These are phyloP conservation scores for Kodamaea nitidulidarum DNA, from an alignment of 805 yeast species.

Conservation along the genomic window DNA sequence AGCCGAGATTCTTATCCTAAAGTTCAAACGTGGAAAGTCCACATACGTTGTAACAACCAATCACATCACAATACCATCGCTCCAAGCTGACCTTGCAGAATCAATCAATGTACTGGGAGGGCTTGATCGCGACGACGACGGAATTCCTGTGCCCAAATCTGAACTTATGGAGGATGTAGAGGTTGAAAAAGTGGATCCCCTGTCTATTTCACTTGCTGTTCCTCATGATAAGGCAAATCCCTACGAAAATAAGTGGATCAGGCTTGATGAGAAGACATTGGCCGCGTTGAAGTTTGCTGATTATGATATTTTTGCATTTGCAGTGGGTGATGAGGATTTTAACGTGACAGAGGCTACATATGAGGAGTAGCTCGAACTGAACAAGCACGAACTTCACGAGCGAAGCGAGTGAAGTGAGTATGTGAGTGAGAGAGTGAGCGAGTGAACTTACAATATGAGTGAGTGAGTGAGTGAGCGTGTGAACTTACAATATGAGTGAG, in stretches of 20 bases:
- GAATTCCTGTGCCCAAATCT: conserved; percentile 38
- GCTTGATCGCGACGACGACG: conserved; percentile 15
- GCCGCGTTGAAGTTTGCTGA: conserved; percentile 33
- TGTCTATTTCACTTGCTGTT: conserved; percentile 33
- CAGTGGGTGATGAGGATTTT: conserved; percentile 33
- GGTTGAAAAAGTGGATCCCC: conserved; percentile 20
- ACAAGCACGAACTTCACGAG: too few relatives aligned
- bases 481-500: too few relatives aligned
- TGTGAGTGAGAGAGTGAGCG: too few relatives aligned
- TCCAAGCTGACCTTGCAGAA: conserved; percentile 25
- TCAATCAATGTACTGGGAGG: conserved; percentile 51
- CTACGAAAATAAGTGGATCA: conserved; percentile 34
- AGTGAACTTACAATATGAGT: too few relatives aligned
- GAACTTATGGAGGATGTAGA: conserved; percentile 28
- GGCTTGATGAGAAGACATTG: conserved; percentile 25
- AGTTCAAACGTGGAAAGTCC: conserved; percentile 30
- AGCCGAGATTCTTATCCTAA: conserved; percentile 23
- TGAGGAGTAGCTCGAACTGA: conserved; percentile 24
- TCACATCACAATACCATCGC: conserved; percentile 14
- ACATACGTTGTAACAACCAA: conserved; percentile 30
- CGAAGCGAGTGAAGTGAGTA: too few relatives aligned
- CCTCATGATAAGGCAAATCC: conserved; percentile 37
- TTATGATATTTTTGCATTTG: conserved; percentile 41
- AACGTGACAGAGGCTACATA: conserved; percentile 31
- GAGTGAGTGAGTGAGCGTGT: too few relatives aligned